Evolutionary conservation across 768 basidiomycete genomes (phyloP), one percentile per base, ranked within the genome.

Genomic region (Leccinum sublutescens): DNA sequence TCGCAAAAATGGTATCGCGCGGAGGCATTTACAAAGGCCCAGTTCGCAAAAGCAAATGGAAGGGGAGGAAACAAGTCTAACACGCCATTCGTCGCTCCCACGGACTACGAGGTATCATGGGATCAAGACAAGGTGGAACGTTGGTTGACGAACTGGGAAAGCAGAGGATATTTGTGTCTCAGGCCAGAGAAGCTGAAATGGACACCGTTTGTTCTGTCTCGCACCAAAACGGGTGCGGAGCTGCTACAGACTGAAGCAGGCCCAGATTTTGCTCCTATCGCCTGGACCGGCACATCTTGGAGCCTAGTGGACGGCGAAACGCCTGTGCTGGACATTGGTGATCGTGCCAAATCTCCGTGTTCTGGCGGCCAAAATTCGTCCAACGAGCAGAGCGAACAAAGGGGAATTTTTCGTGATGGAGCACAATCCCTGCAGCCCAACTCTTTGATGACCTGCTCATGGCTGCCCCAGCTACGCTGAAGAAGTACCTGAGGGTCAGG

Each of bases 111-210:
- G 38, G 88, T 98, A 43, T 74, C 73, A 33, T 95, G 89, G 83
- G 85, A 95, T 62, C 81, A 75, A 8, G 82, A 80, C 12, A 80
- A 79, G 63, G 88, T 96, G 52, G 76, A 80, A 19, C 78, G 78
- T 57, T 90, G 88, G 71, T 61, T 97, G 56, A 75, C 75, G 45
- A 80, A 79, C 55, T 91, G 91, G 85, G 86, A 89, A 61, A 71
- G 75, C 47, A 97, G 95, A 74, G 90, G 89, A 5, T 90, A 93
- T 65, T 67, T 94, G 60, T 82, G 74, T 63, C 77, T 93, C 58
- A 84, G 82, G 64, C 87, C 94, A 1, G 93, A 96, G 68, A 86
- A 86, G 71, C 80, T 98, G 61, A 94, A 93, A 68, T 99, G 96
- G 91, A 95, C 88, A 62, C 96, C 96, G 27, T 98, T 96, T 74